Conservation (phyloP, 768 basidiomycete genomes). For the Chalciporus pseudorubinellus region DNA sequence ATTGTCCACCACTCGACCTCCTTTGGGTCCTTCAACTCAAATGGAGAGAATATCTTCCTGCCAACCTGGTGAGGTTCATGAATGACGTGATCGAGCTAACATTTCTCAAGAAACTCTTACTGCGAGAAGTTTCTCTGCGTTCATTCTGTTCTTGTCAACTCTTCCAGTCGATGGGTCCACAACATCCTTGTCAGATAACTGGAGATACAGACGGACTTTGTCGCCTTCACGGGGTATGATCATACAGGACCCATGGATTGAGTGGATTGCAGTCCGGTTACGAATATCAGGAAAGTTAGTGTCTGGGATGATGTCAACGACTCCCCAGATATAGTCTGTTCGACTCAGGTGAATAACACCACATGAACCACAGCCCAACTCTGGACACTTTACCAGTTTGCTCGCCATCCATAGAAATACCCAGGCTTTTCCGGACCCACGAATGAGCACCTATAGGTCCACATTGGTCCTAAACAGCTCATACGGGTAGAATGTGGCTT, state of each 20-base stretch:
- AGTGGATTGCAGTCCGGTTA: constrained; percentile 63
- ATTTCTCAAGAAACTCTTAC: constrained; percentile 29
- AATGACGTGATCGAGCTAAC: not conserved
- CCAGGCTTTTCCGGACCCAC: constrained; percentile 45
- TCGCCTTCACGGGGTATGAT: constrained; percentile 71
- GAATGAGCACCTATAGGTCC: constrained; percentile 39
- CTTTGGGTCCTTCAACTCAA: constrained; percentile 45
- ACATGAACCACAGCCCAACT: not conserved
- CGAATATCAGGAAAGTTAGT: constrained; percentile 80
- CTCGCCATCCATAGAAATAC: constrained; percentile 47
- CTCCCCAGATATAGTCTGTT: constrained; percentile 79
- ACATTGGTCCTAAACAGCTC: not conserved
- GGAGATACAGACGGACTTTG: constrained; percentile 68
- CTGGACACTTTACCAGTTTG: constrained; percentile 35
- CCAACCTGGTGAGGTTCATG: constrained; percentile 41
- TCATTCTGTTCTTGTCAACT: constrained; percentile 51
- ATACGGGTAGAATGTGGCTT: not conserved
- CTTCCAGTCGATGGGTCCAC: constrained; percentile 46
- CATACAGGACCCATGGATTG: constrained; percentile 66
- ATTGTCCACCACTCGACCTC: constrained; percentile 70
- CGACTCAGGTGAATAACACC: not conserved
- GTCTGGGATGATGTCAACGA: constrained; percentile 67
- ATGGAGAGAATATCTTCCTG: constrained; percentile 56
- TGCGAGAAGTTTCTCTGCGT: constrained; percentile 50
- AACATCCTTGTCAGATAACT: constrained; percentile 51